Evolutionary conservation across 495 filamentous ascomycete species (phyloP), one percentile per base, ranked within the genome.

Genomic region (Aspergillus sclerotioniger): DNA sequence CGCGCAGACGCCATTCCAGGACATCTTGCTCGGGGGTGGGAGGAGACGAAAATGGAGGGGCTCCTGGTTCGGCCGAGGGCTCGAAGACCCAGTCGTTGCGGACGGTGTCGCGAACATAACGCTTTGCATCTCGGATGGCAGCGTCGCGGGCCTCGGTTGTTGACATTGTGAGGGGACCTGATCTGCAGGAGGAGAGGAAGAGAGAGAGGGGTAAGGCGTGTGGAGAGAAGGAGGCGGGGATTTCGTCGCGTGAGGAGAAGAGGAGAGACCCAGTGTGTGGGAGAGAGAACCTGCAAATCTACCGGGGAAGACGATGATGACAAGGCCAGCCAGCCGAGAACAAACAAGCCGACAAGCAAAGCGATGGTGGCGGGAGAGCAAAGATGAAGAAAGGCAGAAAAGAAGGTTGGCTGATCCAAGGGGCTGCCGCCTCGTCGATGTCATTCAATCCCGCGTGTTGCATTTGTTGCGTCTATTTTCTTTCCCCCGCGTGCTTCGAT

Each of bases 21-120:
- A 76, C 67, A 41, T 72, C 63, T 20, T 66, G 69, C 39, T 67
- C 59, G 16, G 71, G 67, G 31, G 44, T 41, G 25, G 51, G 56
- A 7, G 70, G 67, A 4, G 71, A 67, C 8, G 66, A 59, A 10
- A 69, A 56, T 2, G 61, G 47, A 15, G 67, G 66, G n/a, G 56
- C 58, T 31, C 68, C 67, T n/a, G 65, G 35, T 46, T 64, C 64
- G 12, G 65, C 51, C 13, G 71, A 64, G 13, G 68, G 66, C 7
- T 76, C 63, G 54, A 73, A 77, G 41, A 65, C 63, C 76, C 75
- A 78, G 68, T 80, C 75, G 52, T 73, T 71, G 20, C 74, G 75
- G 28, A 77, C 70, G 33, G 74, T 67, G 17, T 76, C 71, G 46
- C 72, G 74, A 32, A 78, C 62, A 50, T 76, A 74, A 17, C 64